Conservation (phyloP, 2,329 filamentous ascomycete genomes). For the Colletotrichum sansevieriae region DNA sequence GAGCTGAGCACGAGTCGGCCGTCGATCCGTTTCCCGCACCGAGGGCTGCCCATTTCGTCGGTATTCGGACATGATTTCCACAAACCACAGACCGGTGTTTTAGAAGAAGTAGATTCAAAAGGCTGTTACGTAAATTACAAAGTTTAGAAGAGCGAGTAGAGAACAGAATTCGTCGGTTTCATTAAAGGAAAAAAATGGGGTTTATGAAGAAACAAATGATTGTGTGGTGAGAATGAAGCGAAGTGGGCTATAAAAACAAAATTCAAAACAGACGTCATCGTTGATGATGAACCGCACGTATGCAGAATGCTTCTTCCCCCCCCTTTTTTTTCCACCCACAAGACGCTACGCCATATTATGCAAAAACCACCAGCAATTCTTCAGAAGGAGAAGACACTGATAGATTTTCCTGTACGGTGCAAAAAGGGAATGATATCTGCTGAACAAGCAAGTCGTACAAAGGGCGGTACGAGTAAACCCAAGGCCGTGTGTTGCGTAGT, state of each 20-base stretch:
- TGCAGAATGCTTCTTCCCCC: conserved; percentile 21
- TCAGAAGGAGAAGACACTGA: not conserved
- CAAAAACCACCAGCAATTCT: conserved; percentile 5
- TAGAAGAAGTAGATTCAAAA: conserved; percentile 11
- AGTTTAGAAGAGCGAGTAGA: not conserved
- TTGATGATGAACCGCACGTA: conserved; percentile 30
- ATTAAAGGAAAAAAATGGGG: conserved; percentile 2
- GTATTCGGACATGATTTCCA: conserved; percentile 2
- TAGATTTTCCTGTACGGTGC: not conserved
- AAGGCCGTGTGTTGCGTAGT: conserved; percentile 36
- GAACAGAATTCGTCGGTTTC: not conserved
- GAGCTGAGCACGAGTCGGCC: not conserved
- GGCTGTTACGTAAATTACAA: conserved; percentile 19
- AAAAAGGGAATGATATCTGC: conserved; percentile 9
- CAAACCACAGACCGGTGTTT: not conserved
- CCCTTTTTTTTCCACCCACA: conserved; percentile 19
- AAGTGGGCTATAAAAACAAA: not conserved
- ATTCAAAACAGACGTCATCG: conserved; percentile 20
- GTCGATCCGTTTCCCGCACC: conserved; percentile 8
- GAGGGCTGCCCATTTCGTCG: conserved; percentile 4
- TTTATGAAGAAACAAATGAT: not conserved
- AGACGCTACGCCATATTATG: conserved; percentile 26
- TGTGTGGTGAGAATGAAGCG: conserved; percentile 5
- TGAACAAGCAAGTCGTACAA: conserved; percentile 23
- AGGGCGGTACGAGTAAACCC: conserved; percentile 7